These are phyloP conservation scores for Metschnikowia chrysomelidarum DNA, from an alignment of 805 yeast genomes.

Conservation along the genomic window DNA sequence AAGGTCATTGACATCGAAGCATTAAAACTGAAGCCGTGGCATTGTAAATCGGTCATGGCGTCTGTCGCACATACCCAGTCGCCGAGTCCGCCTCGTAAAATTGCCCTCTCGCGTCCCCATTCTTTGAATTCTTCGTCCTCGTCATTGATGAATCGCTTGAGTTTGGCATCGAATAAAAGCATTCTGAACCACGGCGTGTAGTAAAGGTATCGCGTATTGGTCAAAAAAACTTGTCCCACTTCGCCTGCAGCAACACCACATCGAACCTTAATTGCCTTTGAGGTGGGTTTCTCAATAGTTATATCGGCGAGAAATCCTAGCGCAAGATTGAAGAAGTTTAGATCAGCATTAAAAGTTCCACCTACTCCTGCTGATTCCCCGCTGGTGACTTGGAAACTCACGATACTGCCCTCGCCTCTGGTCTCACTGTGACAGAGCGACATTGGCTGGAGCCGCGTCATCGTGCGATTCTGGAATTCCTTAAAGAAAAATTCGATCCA, in stretches of 20 bases:
- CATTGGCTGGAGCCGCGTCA: constrained; percentile 7
- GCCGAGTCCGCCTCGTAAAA: constrained; percentile 15
- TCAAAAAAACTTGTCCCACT: constrained; percentile 17
- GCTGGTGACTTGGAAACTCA: constrained; percentile 12
- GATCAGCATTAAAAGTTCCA: constrained; percentile 9
- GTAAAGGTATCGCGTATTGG: constrained; percentile 13
- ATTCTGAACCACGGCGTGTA: constrained; percentile 16
- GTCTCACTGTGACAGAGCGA: constrained; percentile 19
- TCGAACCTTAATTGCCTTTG: constrained; percentile 6
- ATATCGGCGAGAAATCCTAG: constrained; percentile 5
- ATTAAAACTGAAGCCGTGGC: constrained; percentile 5
- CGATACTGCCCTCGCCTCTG: constrained; percentile 16
- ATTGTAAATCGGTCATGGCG: constrained; percentile 10
- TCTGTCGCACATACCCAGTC: constrained; percentile 19
- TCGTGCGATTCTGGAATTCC: constrained; percentile 5
- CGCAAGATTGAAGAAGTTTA: constrained; percentile 4
- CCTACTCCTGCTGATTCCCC: constrained; percentile 1
- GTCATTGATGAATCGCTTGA: constrained; percentile 2
- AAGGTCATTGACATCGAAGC: too few species aligned
- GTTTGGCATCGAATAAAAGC: constrained; percentile 3
- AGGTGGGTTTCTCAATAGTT: constrained; percentile 6
- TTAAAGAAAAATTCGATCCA: constrained; percentile 12
- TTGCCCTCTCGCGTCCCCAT: constrained; percentile 8
- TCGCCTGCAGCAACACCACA: constrained; percentile 17
- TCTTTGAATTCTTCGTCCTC: constrained; percentile 3